Evolutionary conservation across 805 yeast genomes (phyloP), one percentile per base, ranked within the genome.

Genomic region (Saccharomycopsis amapae): DNA sequence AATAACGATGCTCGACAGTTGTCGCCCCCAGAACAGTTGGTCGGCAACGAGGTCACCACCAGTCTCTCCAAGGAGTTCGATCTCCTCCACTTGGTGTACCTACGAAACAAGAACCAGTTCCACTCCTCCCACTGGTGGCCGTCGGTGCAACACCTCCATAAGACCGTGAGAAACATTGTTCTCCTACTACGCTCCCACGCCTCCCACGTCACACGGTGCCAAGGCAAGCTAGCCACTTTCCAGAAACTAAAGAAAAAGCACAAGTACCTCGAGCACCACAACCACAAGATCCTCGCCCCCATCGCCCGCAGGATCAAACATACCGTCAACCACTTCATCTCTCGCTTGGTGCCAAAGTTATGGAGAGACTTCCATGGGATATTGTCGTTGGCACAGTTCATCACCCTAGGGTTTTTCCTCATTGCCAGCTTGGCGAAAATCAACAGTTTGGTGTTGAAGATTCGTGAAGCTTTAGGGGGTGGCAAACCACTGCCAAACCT

Each of bases 61-160:
- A n/a, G 32, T 10, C 32, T 28, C 32, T 28, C 32, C 13, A 12
- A 28, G 32, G 81, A 77, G 56, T 72, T 55, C 48, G 64, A 64
- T 19, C 48, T 76, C 6, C 62, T 75, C 4, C 78, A 73, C 51
- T 58, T 77, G 41, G 48, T 73, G 5, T 72, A 73, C 55, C 76
- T 73, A 54, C 56, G 81, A 42, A 73, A 69, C 51, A 56, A 58
- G 33, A 76, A 76, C 57, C 83, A 77, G 55, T 80, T 75, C 54
- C 60, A 70, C 6, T 63, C 67, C 5, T 64, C 72, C 45, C 50
- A 51, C 9, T 77, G 81, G 81, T 77, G 80, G 76, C 62, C 58
- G 38, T 61, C 67, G 46, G 58, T 77, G 42, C 64, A 67, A 49
- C 62, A 72, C 13, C 53, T 76, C 3, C 74, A 72, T 46, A 62